phyloP scores from a whole-genome alignment of 2,329 filamentous ascomycete species.

The Trichoderma sp. region DNA sequence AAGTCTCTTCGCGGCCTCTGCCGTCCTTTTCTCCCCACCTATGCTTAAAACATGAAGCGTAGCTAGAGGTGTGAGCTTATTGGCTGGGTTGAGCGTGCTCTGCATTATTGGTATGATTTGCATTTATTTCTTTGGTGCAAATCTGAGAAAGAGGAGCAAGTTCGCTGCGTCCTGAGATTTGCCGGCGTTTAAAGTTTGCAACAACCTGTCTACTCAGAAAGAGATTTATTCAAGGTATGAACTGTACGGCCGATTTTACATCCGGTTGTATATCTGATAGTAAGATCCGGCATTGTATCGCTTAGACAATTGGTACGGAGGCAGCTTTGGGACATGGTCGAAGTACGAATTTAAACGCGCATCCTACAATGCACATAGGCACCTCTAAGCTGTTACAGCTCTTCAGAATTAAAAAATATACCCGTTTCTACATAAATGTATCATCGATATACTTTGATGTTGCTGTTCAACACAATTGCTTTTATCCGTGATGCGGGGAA shows the following conservation, averaged over 20 bases:
- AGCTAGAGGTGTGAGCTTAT: not conserved
- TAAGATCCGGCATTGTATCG: not conserved
- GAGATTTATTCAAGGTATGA: not conserved
- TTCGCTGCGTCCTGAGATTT: not conserved
- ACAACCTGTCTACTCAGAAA: not conserved
- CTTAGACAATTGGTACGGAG: too few relatives aligned
- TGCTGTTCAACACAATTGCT: not conserved
- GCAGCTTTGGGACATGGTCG: not conserved
- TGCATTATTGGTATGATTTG: not conserved
- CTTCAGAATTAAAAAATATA: not conserved
- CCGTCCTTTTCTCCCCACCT: not conserved
- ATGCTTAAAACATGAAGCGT: not conserved
- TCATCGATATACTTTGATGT: not conserved
- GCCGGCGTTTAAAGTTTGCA: not conserved
- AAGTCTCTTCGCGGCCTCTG: not conserved
- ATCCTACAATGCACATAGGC: not conserved
- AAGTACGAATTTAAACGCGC: not conserved
- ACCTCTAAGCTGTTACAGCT: not conserved
- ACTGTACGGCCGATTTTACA: not conserved
- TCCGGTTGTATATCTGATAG: not conserved
- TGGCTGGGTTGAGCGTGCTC: not conserved
- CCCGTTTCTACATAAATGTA: not conserved
- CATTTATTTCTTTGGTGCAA: not conserved
- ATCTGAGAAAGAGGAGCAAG: not conserved
- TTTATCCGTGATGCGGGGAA: not conserved